Evolutionary conservation across 2,329 filamentous ascomycete genomes (phyloP).

Genomic region (Alternaria hordeiaustralica): DNA sequence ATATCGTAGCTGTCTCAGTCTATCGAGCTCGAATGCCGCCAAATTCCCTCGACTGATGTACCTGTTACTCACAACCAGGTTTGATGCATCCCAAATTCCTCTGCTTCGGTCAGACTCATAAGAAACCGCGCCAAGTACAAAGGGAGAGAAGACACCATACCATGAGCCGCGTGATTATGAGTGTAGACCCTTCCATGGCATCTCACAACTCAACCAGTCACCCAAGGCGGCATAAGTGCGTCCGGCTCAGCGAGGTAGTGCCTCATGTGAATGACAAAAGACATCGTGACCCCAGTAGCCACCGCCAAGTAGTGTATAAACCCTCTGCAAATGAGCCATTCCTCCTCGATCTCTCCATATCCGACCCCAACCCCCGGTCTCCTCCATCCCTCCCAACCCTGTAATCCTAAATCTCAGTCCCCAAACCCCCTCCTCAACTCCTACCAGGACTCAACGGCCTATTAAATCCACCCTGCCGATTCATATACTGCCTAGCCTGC

Average conservation of each 20-base stretch:
- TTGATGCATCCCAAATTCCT: neutral
- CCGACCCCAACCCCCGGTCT: too few relatives aligned
- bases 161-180: neutral
- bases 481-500: slow-evolving; percentile 97
- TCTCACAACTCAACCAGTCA: too few relatives aligned
- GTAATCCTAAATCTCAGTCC: neutral
- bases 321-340: too few relatives aligned
- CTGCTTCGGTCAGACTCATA: slow-evolving; percentile 12
- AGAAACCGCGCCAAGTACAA: neutral
- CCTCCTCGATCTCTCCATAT: too few relatives aligned
- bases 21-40: neutral
- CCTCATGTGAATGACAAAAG: neutral
- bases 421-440: slow-evolving; percentile 12
- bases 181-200: neutral
- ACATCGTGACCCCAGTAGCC: neutral
- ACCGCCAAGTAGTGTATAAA: too few relatives aligned
- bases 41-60: neutral
- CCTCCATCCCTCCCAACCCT: too few relatives aligned
- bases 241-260: neutral
- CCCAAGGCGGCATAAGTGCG: too few relatives aligned
- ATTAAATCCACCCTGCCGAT: slow-evolving; percentile 82
- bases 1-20: neutral
- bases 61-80: neutral
- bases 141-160: slow-evolving; percentile 7
- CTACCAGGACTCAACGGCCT: slow-evolving; percentile 66